phyloP scores from a whole-genome alignment of 352 stramenopile genomes.

The Pythium sukuiense region DNA sequence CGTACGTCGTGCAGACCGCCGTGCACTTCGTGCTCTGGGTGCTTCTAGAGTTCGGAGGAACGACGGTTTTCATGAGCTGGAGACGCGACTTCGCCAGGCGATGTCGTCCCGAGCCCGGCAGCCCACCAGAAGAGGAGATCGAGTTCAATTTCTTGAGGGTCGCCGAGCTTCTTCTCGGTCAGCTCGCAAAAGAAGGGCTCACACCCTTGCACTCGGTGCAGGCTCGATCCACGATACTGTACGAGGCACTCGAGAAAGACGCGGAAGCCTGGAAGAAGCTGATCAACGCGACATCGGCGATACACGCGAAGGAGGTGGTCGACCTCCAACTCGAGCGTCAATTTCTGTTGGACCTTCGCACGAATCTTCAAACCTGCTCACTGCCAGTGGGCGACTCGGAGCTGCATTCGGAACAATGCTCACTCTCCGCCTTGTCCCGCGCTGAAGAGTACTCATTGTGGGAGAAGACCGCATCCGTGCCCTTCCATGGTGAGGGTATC shows the following conservation, averaged over 20 bases:
- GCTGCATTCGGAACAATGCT: conserved; percentile 4
- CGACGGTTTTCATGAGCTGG: conserved; percentile 40
- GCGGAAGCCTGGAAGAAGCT: conserved; percentile 6
- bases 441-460: conserved; percentile 4
- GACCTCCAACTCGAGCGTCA: conserved; percentile 8
- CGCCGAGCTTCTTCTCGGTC: background rate
- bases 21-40: conserved; percentile 46
- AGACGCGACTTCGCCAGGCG: conserved; percentile 11
- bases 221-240: background rate
- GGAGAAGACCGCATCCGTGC: background rate
- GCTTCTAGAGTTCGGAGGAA: conserved; percentile 34
- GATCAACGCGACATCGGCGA: background rate
- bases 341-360: conserved; percentile 15
- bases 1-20: conserved; percentile 32
- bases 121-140: background rate
- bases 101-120: conserved; percentile 12
- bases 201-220: background rate
- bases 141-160: conserved; percentile 1
- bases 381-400: background rate
- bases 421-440: background rate
- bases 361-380: conserved; percentile 5
- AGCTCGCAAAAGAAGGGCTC: background rate
- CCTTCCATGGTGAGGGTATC: conserved; percentile 9
- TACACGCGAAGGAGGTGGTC: background rate
- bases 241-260: conserved; percentile 14